phyloP scores from a whole-genome alignment of 2,329 filamentous ascomycete genomes.

The Xylariomycetidae sp. region DNA sequence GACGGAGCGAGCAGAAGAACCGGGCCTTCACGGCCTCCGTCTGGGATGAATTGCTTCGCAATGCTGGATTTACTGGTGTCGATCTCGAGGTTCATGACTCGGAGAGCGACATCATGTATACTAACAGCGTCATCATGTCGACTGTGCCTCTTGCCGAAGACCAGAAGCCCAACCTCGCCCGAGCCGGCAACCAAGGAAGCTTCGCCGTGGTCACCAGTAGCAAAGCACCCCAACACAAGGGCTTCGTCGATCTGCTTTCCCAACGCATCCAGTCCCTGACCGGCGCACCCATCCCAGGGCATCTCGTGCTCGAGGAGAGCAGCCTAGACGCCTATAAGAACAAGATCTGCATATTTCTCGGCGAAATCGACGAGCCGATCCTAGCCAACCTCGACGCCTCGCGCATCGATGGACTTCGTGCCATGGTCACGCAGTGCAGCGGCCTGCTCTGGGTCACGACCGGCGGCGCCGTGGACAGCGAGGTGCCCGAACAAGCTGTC shows the following conservation, averaged over 20 bases:
- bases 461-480: constrained; percentile 9
- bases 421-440: constrained; percentile 5
- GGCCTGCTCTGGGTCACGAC: constrained; percentile 11
- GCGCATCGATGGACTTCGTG: constrained; percentile 2
- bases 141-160: too few relatives aligned
- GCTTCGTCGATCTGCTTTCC: too few relatives aligned
- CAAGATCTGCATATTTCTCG: constrained; percentile 7
- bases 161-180: too few relatives aligned
- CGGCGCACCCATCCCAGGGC: too few relatives aligned
- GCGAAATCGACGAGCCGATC: neutral
- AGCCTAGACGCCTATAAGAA: neutral
- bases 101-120: constrained; percentile 3
- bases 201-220: too few relatives aligned
- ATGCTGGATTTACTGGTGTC: constrained; percentile 8
- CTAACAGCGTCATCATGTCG: constrained; percentile 7
- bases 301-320: too few relatives aligned
- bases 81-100: constrained; percentile 7
- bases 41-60: constrained; percentile 5
- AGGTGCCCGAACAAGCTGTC: constrained; percentile 11
- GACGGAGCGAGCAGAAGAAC: constrained; percentile 9
- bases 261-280: too few relatives aligned
- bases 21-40: constrained; percentile 3
- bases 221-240: too few relatives aligned
- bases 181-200: too few relatives aligned
- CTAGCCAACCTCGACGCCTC: constrained; percentile 2